A percentile compares a stretch with the other conserved stretches of the same genome.
Conservation (phyloP, 2,329 filamentous ascomycete genomes). For the Diplocarpon mali region DNA sequence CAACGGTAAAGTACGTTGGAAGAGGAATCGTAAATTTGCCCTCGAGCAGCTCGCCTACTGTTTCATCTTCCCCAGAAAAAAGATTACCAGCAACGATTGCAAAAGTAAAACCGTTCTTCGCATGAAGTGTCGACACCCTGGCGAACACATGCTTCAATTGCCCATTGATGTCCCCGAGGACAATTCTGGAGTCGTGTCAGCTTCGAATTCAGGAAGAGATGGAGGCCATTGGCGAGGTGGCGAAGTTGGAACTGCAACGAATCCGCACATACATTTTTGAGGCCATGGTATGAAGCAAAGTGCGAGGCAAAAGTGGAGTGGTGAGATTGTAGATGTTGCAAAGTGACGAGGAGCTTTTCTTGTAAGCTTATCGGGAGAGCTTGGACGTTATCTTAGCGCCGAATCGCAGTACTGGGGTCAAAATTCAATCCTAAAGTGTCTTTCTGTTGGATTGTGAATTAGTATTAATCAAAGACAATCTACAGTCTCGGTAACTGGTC, state of each 20-base stretch:
- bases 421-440: too few species aligned
- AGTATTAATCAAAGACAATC: too few species aligned
- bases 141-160: constrained; percentile 64
- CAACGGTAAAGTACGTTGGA: constrained; percentile 84
- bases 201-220: background rate
- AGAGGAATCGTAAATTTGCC: constrained; percentile 67
- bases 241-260: too few species aligned
- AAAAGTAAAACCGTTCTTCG: constrained; percentile 81
- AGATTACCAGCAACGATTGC: constrained; percentile 77
- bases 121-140: constrained; percentile 70
- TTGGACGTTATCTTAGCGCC: constrained; percentile 14
- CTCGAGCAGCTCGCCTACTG: constrained; percentile 52
- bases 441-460: too few species aligned
- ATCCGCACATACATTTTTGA: background rate
- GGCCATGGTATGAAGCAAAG: background rate
- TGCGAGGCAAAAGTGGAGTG: too few species aligned
- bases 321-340: background rate
- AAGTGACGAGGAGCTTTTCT: constrained; percentile 6
- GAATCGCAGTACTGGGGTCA: constrained; percentile 1
- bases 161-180: constrained; percentile 75
- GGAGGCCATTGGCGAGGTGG: too few species aligned
- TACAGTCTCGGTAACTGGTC: too few species aligned
- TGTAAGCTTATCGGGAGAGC: background rate
- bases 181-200: constrained; percentile 29
- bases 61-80: constrained; percentile 55